phyloP scores from a whole-genome alignment of 2,329 filamentous ascomycete genomes.

The Neofusicoccum umdonicola region DNA sequence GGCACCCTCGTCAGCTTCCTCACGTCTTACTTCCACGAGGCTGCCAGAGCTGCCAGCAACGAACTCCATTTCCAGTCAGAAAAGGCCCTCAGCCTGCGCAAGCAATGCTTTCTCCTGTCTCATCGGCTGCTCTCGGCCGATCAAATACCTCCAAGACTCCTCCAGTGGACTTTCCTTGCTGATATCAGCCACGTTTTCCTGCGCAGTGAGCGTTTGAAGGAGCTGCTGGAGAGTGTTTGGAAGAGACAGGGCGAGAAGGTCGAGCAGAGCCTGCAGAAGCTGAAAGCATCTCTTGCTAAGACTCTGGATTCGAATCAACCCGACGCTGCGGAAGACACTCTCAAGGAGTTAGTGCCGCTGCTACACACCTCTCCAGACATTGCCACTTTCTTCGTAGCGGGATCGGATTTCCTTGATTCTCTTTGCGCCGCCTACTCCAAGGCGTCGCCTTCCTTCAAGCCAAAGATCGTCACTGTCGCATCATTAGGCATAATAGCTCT shows the following conservation, averaged over 20 bases:
- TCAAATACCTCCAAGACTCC: slow-evolving; percentile 47
- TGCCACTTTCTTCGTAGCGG: slow-evolving; percentile 68
- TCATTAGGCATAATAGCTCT: slow-evolving; percentile 75
- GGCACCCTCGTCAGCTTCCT: slow-evolving; percentile 63
- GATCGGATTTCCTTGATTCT: slow-evolving; percentile 83
- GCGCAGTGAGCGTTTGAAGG: slow-evolving; percentile 56
- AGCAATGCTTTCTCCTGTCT: slow-evolving; percentile 62
- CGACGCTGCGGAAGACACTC: slow-evolving; percentile 52
- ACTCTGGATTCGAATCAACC: slow-evolving; percentile 63
- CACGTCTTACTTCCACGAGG: slow-evolving; percentile 62
- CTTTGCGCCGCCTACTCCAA: slow-evolving; percentile 65
- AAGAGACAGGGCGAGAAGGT: slow-evolving; percentile 49
- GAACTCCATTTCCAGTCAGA: slow-evolving; percentile 16
- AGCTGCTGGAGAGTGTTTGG: slow-evolving; percentile 53
- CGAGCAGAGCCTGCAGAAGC: slow-evolving; percentile 55
- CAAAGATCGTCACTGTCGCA: slow-evolving; percentile 66
- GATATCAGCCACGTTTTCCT: slow-evolving; percentile 66
- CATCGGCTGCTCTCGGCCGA: slow-evolving; percentile 55
- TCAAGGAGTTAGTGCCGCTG: slow-evolving; percentile 62
- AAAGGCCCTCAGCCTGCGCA: slow-evolving; percentile 56
- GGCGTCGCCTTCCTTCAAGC: slow-evolving; percentile 62
- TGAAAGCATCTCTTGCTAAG: slow-evolving; percentile 63
- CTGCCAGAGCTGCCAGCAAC: slow-evolving; percentile 33
- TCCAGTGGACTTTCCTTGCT: slow-evolving; percentile 68
- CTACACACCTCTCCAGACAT: slow-evolving; percentile 59